Evolutionary conservation across 2,329 filamentous ascomycete species (phyloP).

Genomic region (Fusarium cyanostomum): DNA sequence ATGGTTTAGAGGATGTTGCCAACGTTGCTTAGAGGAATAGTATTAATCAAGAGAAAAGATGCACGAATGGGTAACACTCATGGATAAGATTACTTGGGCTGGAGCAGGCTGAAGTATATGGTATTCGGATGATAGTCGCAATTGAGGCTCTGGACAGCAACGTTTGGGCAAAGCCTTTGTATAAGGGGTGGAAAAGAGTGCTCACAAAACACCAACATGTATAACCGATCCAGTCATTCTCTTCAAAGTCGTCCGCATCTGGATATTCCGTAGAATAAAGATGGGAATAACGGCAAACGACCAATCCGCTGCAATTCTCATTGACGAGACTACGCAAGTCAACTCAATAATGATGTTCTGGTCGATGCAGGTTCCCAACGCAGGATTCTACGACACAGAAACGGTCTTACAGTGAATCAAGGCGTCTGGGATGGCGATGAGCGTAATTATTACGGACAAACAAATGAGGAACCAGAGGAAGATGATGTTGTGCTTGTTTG

Average conservation of each 20-base stretch:
- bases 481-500: background rate
- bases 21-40: background rate
- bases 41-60: background rate
- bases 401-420: conserved; percentile 10
- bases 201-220: conserved; percentile 16
- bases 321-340: conserved; percentile 11
- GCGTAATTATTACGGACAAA: background rate
- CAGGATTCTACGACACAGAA: conserved; percentile 4
- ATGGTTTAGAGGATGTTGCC: conserved; percentile 15
- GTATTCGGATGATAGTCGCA: conserved; percentile 18
- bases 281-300: conserved; percentile 6
- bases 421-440: background rate
- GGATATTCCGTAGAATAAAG: conserved; percentile 11
- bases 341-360: conserved; percentile 1
- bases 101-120: conserved; percentile 13
- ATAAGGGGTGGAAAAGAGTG: background rate
- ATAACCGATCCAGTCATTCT: background rate
- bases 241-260: conserved; percentile 13
- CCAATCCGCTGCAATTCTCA: conserved; percentile 17
- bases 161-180: background rate
- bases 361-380: conserved; percentile 6
- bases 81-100: background rate
- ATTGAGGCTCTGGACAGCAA: conserved; percentile 1
- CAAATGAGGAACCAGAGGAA: background rate
- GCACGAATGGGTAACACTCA: background rate